Base-by-base conservation (phyloP, 1,284 basidiomycete species). In the Apiotrichum brassicae region DNA sequence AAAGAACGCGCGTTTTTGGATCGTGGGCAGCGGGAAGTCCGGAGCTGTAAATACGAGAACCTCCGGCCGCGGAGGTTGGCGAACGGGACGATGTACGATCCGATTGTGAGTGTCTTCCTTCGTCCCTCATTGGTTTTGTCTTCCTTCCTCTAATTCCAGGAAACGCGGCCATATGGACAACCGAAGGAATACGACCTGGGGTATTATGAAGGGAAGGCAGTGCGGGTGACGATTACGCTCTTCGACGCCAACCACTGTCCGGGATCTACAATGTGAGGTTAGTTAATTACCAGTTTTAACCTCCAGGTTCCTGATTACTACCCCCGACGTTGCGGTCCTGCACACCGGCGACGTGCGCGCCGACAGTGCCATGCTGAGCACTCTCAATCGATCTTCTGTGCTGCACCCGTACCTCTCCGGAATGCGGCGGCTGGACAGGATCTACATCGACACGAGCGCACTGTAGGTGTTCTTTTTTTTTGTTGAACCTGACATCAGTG, bases 231-330 rank as follows among this genome's bases (percentile, higher is more conserved):
- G 0, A 78, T 95, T 51, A 94, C 90, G 0, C 77, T 88, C 3
- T 73, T 97, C 14, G 86, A 93, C 59, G 91, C 93, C 2, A 97
- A 97, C 64, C 93, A 97, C 66, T 95, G 91, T 68, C 90, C 89
- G 11, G 93, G 93, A 0, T 84, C 88, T 0, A 82, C 88, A 25
- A 95, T 97, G 92, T 92, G 62, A 40, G 82, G 70, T 5, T 20
- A 16, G 19, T 6, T 8, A 34, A 34, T 34, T 14, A 12, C 16
- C n/a, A 34, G 25, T 28, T 2, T 26, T 41, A 6, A 26, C n/a
- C 13, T 12, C 6, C 33, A 94, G 89, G 88, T 93, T 87, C 68
- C 79, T 95, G 16, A 81, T 95, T 47, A 86, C 90, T 64, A 87
- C 89, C 6, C 42, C 72, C 2, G 68, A 79, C 40, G 82, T 83